Conservation (phyloP, 345 rosid genomes). For the Jatropha curcas region DNA sequence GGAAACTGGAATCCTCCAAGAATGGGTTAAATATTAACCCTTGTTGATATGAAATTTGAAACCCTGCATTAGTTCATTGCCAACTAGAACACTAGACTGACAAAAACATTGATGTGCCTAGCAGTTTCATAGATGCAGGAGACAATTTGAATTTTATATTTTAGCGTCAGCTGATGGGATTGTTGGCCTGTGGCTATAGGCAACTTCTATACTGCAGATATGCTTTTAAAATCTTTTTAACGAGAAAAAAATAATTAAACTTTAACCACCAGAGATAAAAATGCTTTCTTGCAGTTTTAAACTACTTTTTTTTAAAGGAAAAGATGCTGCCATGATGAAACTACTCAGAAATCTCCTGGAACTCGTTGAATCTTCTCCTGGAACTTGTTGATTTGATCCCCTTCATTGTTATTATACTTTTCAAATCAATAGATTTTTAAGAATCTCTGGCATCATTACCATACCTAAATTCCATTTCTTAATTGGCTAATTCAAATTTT, state of each 20-base stretch:
- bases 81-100: not conserved
- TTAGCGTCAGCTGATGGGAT: not conserved
- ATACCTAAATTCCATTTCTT: not conserved
- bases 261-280: not conserved
- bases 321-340: constrained; percentile 3
- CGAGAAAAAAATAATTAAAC: not conserved
- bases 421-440: not conserved
- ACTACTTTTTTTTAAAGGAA: constrained; percentile 10
- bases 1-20: not conserved
- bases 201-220: too few species aligned
- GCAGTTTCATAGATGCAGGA: not conserved
- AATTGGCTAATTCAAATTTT: not conserved
- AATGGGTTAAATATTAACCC: too few species aligned
- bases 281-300: not conserved
- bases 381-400: not conserved
- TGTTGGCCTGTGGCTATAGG: not conserved
- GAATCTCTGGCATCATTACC: not conserved
- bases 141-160: constrained; percentile 14
- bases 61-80: not conserved
- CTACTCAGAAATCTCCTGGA: not conserved
- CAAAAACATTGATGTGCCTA: not conserved
- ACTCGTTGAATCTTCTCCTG: not conserved
- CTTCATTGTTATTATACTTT: not conserved
- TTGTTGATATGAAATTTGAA: too few species aligned
- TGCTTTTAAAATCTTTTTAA: too few species aligned